Evolutionary conservation across 2,329 filamentous ascomycete species (phyloP), one percentile per base, ranked within the genome.

Genomic region (Samsoniella hepiali): DNA sequence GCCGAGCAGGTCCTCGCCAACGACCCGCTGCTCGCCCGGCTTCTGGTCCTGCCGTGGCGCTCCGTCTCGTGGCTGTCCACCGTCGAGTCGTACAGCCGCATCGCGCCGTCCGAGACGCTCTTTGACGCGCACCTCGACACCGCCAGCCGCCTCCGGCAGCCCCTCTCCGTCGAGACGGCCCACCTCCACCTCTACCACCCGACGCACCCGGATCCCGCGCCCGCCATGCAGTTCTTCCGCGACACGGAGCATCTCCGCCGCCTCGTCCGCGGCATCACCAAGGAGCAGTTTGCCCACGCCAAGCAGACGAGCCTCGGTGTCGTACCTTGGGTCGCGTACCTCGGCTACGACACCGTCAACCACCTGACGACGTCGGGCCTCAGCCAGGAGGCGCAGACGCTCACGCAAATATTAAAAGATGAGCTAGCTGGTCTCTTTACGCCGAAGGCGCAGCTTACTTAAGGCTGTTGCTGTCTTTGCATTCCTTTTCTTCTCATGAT

Each of bases 161-260:
- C 75, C 1, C 71, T 80, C 44, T 69, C 70, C 8, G 70, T 85
- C 8, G 80, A 84, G 57, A 75, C 77, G 38, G 84, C 84, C 0
- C 84, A 87, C 66, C 74, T 87, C 3, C 76, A 81, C 34, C 75
- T 87, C 1, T 76, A 83, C 63, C 84, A 87, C 68, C 84, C 84
- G 0, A 80, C 79, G 0, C 74, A 75, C 2, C 84, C 84, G 0
- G 77, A 78, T 32, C 76, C 80, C 29, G 71, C 74, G 2, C 76
- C 77, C 1, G 84, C 84, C 0, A 68, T 86, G 11, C 69, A 76
- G 2, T 79, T 82, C 60, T 77, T 86, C 64, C 66, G 69, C 51
- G 69, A 77, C 57, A 73, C 69, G 63, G 63, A 72, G 38, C 70
- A 66, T 36, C 62, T 77, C 38, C 69, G 72, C 57, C 68, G 66